These are phyloP conservation scores for Gossypium gossypioides DNA, from an alignment of 441 rosid species.

Conservation along the genomic window DNA sequence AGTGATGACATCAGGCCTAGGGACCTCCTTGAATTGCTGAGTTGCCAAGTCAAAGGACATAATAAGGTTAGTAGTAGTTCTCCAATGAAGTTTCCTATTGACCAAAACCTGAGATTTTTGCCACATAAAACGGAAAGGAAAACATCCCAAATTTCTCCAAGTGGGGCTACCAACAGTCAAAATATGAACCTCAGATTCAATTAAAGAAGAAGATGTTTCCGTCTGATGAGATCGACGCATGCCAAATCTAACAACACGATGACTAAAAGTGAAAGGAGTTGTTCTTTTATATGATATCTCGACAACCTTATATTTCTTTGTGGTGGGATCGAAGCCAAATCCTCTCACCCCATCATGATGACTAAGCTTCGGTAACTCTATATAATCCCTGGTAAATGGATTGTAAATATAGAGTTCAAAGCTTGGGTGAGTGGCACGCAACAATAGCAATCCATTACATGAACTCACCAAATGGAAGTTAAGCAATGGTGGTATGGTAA, in stretches of 20 bases:
- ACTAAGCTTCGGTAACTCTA: slow-evolving; percentile 45
- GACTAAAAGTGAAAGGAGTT: background rate
- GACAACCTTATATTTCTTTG: slow-evolving; percentile 50
- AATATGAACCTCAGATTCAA: slow-evolving; percentile 57
- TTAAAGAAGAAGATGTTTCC: background rate
- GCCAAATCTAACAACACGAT: background rate
- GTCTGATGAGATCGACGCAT: background rate
- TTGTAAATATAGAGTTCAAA: slow-evolving; percentile 49
- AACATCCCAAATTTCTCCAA: slow-evolving; percentile 63
- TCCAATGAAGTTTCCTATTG: slow-evolving; percentile 75
- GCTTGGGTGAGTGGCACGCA: slow-evolving; percentile 47
- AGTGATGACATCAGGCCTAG: slow-evolving; percentile 47
- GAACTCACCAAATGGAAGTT: slow-evolving; percentile 53
- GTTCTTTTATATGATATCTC: slow-evolving; percentile 53
- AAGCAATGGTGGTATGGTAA: slow-evolving; percentile 37
- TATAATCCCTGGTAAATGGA: slow-evolving; percentile 49
- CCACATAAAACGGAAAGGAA: slow-evolving; percentile 36
- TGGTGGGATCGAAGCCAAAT: slow-evolving; percentile 49
- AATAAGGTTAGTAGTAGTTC: slow-evolving; percentile 37
- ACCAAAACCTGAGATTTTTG: slow-evolving; percentile 50
- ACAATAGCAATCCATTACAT: slow-evolving; percentile 61
- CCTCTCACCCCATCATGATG: slow-evolving; percentile 53
- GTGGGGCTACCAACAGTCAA: slow-evolving; percentile 38
- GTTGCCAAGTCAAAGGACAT: slow-evolving; percentile 61
- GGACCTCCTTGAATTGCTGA: slow-evolving; percentile 61